These are phyloP conservation scores for Alternaria sp. DNA, from an alignment of 2,329 filamentous ascomycete genomes.

Conservation along the genomic window DNA sequence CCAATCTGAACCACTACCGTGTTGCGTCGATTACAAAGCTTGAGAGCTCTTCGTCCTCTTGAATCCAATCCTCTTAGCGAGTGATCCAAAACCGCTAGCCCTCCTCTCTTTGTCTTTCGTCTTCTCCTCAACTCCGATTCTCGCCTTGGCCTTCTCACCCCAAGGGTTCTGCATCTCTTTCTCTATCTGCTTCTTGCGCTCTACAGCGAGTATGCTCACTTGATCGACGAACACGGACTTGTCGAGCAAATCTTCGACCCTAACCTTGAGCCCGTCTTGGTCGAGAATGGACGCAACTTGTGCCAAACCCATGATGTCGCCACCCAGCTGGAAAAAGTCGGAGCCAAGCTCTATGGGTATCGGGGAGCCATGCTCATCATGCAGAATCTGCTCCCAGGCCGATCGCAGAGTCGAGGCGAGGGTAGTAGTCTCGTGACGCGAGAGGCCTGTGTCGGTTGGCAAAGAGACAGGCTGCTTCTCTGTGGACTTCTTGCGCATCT, in stretches of 20 bases:
- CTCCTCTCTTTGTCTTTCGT: slow-evolving; percentile 23
- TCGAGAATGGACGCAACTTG: slow-evolving; percentile 44
- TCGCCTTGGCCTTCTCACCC: slow-evolving; percentile 40
- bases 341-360: slow-evolving; percentile 34
- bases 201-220: slow-evolving; percentile 36
- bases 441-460: slow-evolving; percentile 39
- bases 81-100: slow-evolving; percentile 12
- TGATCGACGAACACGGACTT: slow-evolving; percentile 43
- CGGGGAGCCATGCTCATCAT: slow-evolving; percentile 34
- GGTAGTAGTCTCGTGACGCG: slow-evolving; percentile 31
- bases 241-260: slow-evolving; percentile 46
- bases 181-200: slow-evolving; percentile 39
- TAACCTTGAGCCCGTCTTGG: slow-evolving; percentile 34
- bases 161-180: slow-evolving; percentile 39
- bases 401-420: slow-evolving; percentile 37
- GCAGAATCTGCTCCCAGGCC: slow-evolving; percentile 45
- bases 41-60: slow-evolving; percentile 29
- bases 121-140: slow-evolving; percentile 19
- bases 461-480: slow-evolving; percentile 37
- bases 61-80: slow-evolving; percentile 34
- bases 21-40: not conserved
- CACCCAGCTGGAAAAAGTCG: slow-evolving; percentile 47
- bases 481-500: slow-evolving; percentile 32
- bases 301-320: slow-evolving; percentile 47
- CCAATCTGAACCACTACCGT: not conserved